Evolutionary conservation across 208 protist genomes (phyloP).

Genomic region (Leishmania tropica): DNA sequence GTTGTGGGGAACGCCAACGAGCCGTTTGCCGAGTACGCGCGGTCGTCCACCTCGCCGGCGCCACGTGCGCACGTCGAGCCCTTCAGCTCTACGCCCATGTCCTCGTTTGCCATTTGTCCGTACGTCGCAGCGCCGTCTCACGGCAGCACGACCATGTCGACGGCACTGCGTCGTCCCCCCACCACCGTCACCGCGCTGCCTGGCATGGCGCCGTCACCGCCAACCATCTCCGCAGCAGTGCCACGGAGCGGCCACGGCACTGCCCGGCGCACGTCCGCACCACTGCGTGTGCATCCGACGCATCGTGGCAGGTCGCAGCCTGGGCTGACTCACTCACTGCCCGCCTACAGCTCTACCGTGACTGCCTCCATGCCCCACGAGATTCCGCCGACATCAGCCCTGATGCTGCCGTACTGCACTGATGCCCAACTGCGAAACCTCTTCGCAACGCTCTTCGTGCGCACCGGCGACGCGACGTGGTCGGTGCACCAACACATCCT

Average conservation of each 20-base stretch:
- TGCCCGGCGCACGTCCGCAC: background rate
- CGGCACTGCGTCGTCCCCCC: background rate
- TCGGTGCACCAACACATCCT: slow-evolving; percentile 15
- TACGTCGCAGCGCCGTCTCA: background rate
- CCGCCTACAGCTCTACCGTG: background rate
- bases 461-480: background rate
- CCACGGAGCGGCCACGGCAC: background rate
- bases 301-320: background rate
- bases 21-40: background rate
- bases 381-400: background rate
- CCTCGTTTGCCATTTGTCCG: background rate
- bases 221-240: background rate
- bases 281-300: background rate
- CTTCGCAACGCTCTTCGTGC: slow-evolving; percentile 4
- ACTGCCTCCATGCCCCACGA: background rate
- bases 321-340: background rate
- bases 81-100: background rate
- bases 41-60: background rate
- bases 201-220: background rate
- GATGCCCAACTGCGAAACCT: slow-evolving; percentile 4
- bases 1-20: background rate
- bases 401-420: slow-evolving; percentile 10
- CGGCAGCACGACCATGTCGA: background rate
- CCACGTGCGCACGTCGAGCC: background rate
- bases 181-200: background rate